Evolutionary conservation across 2,329 filamentous ascomycete genomes (phyloP).

Genomic region (Neobulgaria alba): DNA sequence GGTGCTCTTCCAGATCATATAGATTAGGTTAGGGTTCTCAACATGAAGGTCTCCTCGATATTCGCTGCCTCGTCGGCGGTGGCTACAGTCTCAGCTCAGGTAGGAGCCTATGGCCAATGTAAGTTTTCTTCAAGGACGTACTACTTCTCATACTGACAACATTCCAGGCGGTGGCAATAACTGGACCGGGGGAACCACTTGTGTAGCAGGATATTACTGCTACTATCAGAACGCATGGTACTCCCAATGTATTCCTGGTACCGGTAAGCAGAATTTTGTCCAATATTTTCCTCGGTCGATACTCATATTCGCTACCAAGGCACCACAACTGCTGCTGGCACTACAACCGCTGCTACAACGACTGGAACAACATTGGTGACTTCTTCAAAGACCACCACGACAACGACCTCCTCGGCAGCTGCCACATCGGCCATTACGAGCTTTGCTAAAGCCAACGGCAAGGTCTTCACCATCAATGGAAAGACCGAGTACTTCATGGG

Average conservation of each 20-base stretch:
- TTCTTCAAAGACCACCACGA: constrained; percentile 5
- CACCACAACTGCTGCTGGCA: background rate
- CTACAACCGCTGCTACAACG: constrained; percentile 1
- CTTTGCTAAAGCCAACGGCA: constrained; percentile 22
- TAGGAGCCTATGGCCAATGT: constrained; percentile 10
- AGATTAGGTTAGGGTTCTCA: background rate
- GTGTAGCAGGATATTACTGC: constrained; percentile 13
- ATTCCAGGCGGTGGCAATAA: constrained; percentile 9
- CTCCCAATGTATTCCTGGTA: constrained; percentile 14
- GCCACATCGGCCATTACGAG: constrained; percentile 10
- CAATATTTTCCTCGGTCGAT: background rate
- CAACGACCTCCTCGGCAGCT: constrained; percentile 4
- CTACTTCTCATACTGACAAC: background rate
- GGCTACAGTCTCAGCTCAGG: background rate
- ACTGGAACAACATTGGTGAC: constrained; percentile 3
- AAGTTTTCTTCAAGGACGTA: background rate
- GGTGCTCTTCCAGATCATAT: background rate
- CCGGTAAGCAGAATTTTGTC: constrained; percentile 3
- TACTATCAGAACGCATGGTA: constrained; percentile 12
- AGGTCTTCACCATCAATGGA: constrained; percentile 35
- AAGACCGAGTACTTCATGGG: constrained; percentile 42
- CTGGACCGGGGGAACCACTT: constrained; percentile 10
- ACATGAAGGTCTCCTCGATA: background rate
- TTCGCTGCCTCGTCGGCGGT: background rate
- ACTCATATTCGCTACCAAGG: background rate